These are phyloP conservation scores for Sabuloglossum arenarium DNA, from an alignment of 495 filamentous ascomycete genomes.

Conservation along the genomic window DNA sequence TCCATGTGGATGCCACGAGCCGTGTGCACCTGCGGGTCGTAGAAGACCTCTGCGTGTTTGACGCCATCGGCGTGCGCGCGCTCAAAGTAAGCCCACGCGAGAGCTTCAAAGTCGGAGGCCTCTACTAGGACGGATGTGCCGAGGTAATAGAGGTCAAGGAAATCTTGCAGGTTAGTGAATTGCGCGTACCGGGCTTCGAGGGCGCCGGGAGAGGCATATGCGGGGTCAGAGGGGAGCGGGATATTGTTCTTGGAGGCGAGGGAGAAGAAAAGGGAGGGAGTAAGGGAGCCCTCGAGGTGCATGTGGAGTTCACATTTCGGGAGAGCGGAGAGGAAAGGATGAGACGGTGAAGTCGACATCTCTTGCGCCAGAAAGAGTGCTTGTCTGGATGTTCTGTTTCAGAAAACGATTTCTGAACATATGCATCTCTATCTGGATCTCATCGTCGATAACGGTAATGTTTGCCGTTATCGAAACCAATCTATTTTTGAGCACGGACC, in stretches of 20 bases:
- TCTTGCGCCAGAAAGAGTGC: no score
- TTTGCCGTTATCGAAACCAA: no score
- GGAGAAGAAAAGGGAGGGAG: slow-evolving; percentile 43
- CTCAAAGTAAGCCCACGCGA: slow-evolving; percentile 53
- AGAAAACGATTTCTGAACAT: not conserved
- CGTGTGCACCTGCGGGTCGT: slow-evolving; percentile 58
- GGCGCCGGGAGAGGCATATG: slow-evolving; percentile 36
- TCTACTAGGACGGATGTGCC: slow-evolving; percentile 45
- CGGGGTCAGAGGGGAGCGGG: slow-evolving; percentile 29
- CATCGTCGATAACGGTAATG: no score
- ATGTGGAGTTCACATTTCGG: slow-evolving; percentile 71
- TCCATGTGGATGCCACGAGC: slow-evolving; percentile 36
- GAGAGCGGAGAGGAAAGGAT: slow-evolving; percentile 40
- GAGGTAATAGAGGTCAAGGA: slow-evolving; percentile 59
- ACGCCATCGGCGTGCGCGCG: slow-evolving; percentile 43
- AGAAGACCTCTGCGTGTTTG: slow-evolving; percentile 58
- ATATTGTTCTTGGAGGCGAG: slow-evolving; percentile 44
- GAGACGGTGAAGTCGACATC: slow-evolving; percentile 11
- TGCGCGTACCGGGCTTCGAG: slow-evolving; percentile 35
- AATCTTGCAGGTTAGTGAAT: slow-evolving; percentile 56
- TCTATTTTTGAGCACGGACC: not conserved
- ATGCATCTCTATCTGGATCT: no score
- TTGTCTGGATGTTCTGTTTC: no score
- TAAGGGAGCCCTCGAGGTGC: slow-evolving; percentile 52
- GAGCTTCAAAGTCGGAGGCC: slow-evolving; percentile 43